Percentiles rank a stretch among this genome's conserved stretches.
phyloP scores from a whole-genome alignment of 495 filamentous ascomycete species.

The Tricharina praecox region DNA sequence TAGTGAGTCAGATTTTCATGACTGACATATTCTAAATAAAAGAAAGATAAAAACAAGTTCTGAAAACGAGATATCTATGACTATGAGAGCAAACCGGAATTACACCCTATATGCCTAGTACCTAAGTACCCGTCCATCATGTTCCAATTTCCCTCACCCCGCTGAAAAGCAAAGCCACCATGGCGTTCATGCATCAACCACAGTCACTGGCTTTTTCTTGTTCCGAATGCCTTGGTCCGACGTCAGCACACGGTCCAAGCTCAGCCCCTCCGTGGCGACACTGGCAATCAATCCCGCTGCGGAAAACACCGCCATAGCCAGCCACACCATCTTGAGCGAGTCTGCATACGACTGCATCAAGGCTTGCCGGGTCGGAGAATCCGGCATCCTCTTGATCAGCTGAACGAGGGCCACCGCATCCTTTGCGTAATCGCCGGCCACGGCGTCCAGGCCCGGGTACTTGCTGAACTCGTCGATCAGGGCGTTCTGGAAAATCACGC shows the following conservation, averaged over 20 bases:
- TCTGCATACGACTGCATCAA: slow-evolving; percentile 40
- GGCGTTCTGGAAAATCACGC: slow-evolving; percentile 43
- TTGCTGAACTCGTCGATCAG: slow-evolving; percentile 34
- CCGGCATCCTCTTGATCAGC: slow-evolving; percentile 40
- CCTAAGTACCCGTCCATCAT: too few relatives aligned
- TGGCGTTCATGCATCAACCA: too few relatives aligned
- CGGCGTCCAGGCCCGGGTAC: slow-evolving; percentile 30
- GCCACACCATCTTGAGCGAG: slow-evolving; percentile 41
- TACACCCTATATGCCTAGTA: too few relatives aligned
- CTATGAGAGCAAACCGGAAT: too few relatives aligned
- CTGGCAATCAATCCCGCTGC: slow-evolving; percentile 36
- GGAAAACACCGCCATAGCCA: slow-evolving; percentile 36
- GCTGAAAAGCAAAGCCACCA: too few relatives aligned
- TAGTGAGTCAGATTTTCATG: too few relatives aligned
- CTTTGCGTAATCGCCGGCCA: slow-evolving; percentile 35
- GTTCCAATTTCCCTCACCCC: too few relatives aligned
- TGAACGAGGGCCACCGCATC: slow-evolving; percentile 45
- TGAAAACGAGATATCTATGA: too few relatives aligned
- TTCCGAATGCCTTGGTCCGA: slow-evolving; percentile 34
- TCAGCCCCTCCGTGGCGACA: slow-evolving; percentile 37
- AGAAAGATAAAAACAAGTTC: too few relatives aligned
- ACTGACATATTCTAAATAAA: too few relatives aligned
- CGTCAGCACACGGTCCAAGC: slow-evolving; percentile 36
- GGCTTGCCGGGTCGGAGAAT: slow-evolving; percentile 32
- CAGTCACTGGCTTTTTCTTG: slow-evolving; percentile 24